Evolutionary conservation across 768 basidiomycete genomes (phyloP), one percentile per base, ranked within the genome.

Genomic region (Serendipita indica): DNA sequence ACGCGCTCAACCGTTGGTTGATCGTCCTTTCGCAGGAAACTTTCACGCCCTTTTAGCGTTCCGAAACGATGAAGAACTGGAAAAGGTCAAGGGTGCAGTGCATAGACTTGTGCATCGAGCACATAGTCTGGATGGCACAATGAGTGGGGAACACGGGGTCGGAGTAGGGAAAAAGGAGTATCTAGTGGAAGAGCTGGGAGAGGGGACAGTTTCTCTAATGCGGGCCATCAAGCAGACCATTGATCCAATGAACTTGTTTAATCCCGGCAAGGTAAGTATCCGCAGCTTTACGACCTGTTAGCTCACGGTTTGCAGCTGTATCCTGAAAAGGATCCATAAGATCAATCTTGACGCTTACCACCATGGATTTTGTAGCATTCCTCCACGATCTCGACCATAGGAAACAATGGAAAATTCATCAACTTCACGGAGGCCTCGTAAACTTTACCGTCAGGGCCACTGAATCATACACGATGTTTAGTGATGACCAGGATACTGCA

Each of bases 61-160:
- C 66, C 71, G 72, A 46, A 70, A 77, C 57, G 77, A 86, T 34
- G 68, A 75, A 33, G 84, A 88, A 65, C 69, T 84, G 5, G 67
- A 75, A 57, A 66, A 65, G 3, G 81, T 79, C 1, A 74, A 74
- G 39, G 73, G 74, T 22, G 81, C 82, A 3, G 84, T 86, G 27
- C 83, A 86, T 65, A 75, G 85, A 39, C 75, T 88, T 49, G 77
- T 87, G 4, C 73, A 80, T 62, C 77, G 84, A n/a, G 86, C 86
- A 3, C 73, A 89, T 35, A 73, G 75, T 13, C 71, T 87, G 58
- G 86, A 87, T 62, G 86, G 86, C 43, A 88, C 86, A 18, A 88
- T 86, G 84, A 87, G 85, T 2, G 87, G 88, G 6, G 89, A 92
- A 68, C 89, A 92, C 67, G 89, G 89, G 0, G 84, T 92, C 13